Percentiles rank a stretch among this genome's conserved stretches.
phyloP scores from a whole-genome alignment of 164 flowering plant genomes.

The Piper betle region DNA sequence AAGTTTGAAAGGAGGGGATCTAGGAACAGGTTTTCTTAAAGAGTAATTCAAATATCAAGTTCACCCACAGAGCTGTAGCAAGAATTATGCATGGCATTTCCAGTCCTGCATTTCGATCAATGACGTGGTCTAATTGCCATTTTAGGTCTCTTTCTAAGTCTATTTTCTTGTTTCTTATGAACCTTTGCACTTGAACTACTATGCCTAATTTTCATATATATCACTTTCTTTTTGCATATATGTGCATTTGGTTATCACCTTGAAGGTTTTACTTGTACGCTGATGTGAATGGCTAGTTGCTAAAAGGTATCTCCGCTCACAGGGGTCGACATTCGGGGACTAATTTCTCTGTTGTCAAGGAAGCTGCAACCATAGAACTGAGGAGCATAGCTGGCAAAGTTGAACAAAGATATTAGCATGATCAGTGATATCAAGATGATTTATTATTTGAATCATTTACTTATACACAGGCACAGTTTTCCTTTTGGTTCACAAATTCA shows the following conservation, averaged over 20 bases:
- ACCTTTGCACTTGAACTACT: neutral
- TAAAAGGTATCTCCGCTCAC: slow-evolving; percentile 8
- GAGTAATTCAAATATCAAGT: slow-evolving; percentile 67
- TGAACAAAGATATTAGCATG: neutral
- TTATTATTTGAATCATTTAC: too few relatives aligned
- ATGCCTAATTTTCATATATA: too few relatives aligned
- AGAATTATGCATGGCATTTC: slow-evolving; percentile 91
- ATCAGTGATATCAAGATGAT: too few relatives aligned
- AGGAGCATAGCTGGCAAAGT: slow-evolving; percentile 46
- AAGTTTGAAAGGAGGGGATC: neutral
- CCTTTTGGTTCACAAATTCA: too few relatives aligned
- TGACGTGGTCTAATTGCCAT: slow-evolving; percentile 81
- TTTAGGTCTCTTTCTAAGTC: slow-evolving; percentile 54
- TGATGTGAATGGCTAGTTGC: neutral
- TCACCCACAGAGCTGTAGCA: slow-evolving; percentile 91
- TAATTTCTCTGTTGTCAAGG: slow-evolving; percentile 69
- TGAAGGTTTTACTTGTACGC: neutral
- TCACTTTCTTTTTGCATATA: too few relatives aligned
- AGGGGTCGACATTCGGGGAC: slow-evolving; percentile 72
- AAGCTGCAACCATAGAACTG: slow-evolving; percentile 78
- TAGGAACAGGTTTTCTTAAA: slow-evolving; percentile 65
- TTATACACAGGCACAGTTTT: too few relatives aligned
- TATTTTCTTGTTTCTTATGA: neutral
- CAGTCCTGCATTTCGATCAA: slow-evolving; percentile 86
- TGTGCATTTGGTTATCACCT: neutral